phyloP scores from a whole-genome alignment of 2,329 filamentous ascomycete species.

The Fusarium coffeatum region DNA sequence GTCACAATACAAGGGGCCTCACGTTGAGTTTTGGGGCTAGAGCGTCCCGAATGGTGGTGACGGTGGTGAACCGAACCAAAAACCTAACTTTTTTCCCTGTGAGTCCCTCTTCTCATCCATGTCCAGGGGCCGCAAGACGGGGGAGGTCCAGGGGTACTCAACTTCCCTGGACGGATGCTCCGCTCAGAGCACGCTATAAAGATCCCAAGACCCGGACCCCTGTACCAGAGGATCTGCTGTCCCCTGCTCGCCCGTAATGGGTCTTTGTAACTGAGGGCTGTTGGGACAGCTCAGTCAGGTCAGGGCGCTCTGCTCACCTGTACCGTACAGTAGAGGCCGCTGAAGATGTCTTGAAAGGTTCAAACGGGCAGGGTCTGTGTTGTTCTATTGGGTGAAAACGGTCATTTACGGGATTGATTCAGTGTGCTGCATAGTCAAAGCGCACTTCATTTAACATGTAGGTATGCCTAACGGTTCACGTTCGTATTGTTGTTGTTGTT shows the following conservation, averaged over 20 bases:
- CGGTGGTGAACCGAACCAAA: constrained; percentile 35
- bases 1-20: constrained; percentile 16
- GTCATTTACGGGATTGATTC: background rate
- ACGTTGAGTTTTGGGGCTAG: constrained; percentile 20
- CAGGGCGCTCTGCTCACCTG: constrained; percentile 5
- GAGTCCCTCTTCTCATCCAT: constrained; percentile 14
- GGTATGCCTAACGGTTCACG: background rate
- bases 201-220: constrained; percentile 8
- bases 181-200: background rate
- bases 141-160: constrained; percentile 23
- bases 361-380: constrained; percentile 24
- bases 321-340: constrained; percentile 21
- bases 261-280: constrained; percentile 19
- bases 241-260: constrained; percentile 5
- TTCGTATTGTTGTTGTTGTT: background rate
- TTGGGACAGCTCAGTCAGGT: background rate
- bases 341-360: constrained; percentile 35
- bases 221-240: constrained; percentile 39
- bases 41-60: constrained; percentile 37
- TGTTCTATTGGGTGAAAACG: constrained; percentile 22
- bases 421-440: constrained; percentile 29
- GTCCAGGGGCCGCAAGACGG: constrained; percentile 31
- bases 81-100: background rate
- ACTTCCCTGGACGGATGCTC: background rate
- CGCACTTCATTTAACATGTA: constrained; percentile 3